Base-by-base conservation (phyloP, 148 eudicot species). In the Fagopyrum esculentum region DNA sequence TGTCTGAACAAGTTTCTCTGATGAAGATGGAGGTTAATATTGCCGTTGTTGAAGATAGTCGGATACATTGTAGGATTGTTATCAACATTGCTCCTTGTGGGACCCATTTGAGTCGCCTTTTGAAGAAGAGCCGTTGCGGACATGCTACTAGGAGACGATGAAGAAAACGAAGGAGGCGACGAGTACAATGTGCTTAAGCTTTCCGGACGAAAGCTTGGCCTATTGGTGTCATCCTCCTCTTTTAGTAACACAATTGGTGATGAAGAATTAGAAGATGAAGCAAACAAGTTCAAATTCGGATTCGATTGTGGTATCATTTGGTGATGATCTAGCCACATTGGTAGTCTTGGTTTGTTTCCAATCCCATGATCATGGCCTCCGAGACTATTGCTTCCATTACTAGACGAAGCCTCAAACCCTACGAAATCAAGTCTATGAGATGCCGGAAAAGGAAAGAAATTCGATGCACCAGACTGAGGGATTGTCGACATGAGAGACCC, bases 221-320 rank as follows among this genome's bases (percentile, higher is more conserved):
- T 66, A 66, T 12, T 66, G 19, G 46, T 4, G 43, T 66, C 71
- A 4, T 66, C 71, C 47, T 66, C 71, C 71, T 66, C 71, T 8
- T 66, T 66, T 66, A 66, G 71, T 40, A 66, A 17, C 47, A 66
- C 71, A 5, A 66, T 15, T 43, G 71, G 71, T 2, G 71, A 43
- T 12, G 46, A 66, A 35, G 71, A 40, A 40, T 7, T 1, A 5
- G 71, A 66, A 13, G 63, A 19, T 17, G 69, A 63, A 11, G 46
- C 47, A 43, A 66, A 66, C 71, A 66, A 66, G 71, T 66, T 66
- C 71, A 66, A 66, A 66, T 66, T 66, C 46, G 15, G 71, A 43
- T 46, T 66, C 71, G 71, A 66, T 40, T 66, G 19, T 0, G 71
- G 71, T 45, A 66, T 66, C 46, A 66, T 9, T 15, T 66, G 71